A percentile compares a stretch with the other conserved stretches of the same genome.
Evolutionary conservation across 2,329 filamentous ascomycete species (phyloP).

Genomic region (Thielaviopsis populi): DNA sequence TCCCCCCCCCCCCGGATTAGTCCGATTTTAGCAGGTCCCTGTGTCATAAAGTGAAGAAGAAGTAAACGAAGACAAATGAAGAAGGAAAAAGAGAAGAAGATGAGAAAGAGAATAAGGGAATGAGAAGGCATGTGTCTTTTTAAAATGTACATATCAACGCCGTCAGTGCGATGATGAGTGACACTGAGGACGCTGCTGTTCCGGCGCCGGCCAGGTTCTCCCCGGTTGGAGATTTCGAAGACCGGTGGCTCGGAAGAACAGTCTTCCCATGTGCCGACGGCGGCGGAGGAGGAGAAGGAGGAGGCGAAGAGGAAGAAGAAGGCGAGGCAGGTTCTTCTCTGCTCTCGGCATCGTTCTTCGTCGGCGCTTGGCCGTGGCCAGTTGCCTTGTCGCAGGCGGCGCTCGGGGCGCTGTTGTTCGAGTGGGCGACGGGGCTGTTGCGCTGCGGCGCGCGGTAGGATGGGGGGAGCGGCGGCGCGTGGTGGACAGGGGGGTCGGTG

Average conservation of each 20-base stretch:
- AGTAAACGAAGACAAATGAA: neutral
- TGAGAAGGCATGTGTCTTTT: neutral
- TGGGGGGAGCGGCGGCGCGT: too few species aligned
- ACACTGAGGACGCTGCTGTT: conserved; percentile 15
- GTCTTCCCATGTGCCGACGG: neutral
- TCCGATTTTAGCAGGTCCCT: neutral
- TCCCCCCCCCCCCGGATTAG: neutral
- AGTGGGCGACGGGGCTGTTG: too few species aligned
- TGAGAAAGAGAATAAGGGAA: neutral
- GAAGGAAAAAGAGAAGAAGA: neutral
- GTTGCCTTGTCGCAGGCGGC: too few species aligned
- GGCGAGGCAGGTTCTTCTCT: too few species aligned
- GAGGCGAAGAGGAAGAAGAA: neutral
- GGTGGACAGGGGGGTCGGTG: neutral
- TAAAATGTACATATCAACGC: conserved; percentile 16
- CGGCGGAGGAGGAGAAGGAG: neutral
- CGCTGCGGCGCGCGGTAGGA: too few species aligned
- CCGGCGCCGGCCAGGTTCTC: conserved; percentile 10
- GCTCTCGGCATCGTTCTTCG: too few species aligned
- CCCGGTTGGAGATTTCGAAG: neutral
- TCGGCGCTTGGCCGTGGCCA: too few species aligned
- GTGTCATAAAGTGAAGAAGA: neutral
- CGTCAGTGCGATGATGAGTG: conserved; percentile 15
- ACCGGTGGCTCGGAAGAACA: neutral
- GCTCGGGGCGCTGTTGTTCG: too few species aligned